Evolutionary conservation across 73 alveolate species (phyloP).

Genomic region (Paramecium tetraurelia): DNA sequence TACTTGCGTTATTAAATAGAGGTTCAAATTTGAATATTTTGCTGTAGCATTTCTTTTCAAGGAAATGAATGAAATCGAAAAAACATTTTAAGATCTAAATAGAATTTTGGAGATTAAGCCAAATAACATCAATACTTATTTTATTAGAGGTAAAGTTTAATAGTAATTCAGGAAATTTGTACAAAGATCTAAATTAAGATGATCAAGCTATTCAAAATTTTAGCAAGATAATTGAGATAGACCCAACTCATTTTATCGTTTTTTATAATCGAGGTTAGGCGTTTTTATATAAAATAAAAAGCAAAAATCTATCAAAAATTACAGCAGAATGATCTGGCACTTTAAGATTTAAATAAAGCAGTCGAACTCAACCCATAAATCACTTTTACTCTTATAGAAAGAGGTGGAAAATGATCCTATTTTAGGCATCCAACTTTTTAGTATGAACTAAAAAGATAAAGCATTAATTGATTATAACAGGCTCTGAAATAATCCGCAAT

Average conservation of each 20-base stretch:
- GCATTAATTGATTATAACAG: background rate
- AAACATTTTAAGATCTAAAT: background rate
- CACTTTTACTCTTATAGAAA: background rate
- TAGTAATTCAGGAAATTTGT: background rate
- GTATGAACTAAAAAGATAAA: background rate
- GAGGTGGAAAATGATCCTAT: background rate
- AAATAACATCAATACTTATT: background rate
- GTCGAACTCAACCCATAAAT: background rate
- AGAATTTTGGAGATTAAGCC: background rate
- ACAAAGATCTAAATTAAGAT: background rate
- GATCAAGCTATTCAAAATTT: background rate
- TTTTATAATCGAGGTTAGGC: background rate
- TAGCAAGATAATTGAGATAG: background rate
- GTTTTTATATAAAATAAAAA: background rate
- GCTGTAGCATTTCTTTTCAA: background rate
- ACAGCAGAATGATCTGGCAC: background rate
- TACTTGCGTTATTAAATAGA: background rate
- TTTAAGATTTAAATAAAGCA: background rate
- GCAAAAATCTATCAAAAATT: background rate
- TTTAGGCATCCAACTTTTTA: background rate
- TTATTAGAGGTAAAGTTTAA: background rate
- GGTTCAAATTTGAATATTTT: background rate
- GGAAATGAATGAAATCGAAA: background rate
- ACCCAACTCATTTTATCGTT: background rate
- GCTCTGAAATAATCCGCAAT: background rate